Evolutionary conservation across 2,329 filamentous ascomycete species (phyloP), one percentile per base, ranked within the genome.

Genomic region (Nakataea oryzae): DNA sequence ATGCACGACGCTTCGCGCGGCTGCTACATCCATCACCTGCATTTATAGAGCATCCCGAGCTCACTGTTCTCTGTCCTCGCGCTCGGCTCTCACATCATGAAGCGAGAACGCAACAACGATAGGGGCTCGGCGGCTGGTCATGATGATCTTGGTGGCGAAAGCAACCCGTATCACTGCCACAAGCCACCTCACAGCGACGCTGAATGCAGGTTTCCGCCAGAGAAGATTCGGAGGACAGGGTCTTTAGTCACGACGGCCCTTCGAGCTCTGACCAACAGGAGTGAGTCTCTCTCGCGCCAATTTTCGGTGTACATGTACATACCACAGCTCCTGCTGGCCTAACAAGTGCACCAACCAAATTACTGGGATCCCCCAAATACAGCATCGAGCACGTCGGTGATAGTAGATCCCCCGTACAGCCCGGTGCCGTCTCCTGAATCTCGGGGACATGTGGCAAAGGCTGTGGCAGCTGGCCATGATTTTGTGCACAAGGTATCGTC

Each of bases 171-270:
- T 24, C 24, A 54, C 54, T 50, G 30, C 34, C 32, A 24, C 1
- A 14, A 26, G 12, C 29, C 56, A 12, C 26, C 41, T n/a, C 12
- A 17, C 6, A 50, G 21, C 21, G 21, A 50, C 21, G 2, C 41
- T 50, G 21, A 9, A 50, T 50, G 41, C 41, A n/a, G 21, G 17
- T 17, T 69, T 66, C 63, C 70, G 64, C 59, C 71, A 65, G 64
- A 74, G 4, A 80, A 77, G 64, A 58, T 76, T 54, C 71, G 73
- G 62, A 73, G 74, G 28, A 74, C 75, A 55, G 73, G 75, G n/a
- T 77, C 75, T 7, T 75, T 70, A 55, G 66, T 81, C n/a, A 66
- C 75, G 61, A 76, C 75, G 5, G 75, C 73, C 27, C 64, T 81
- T 26, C 75, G 73, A 34, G 75, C 75, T 24, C 67, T 79, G 60